phyloP scores from a whole-genome alignment of 2,329 filamentous ascomycete species.

The Dactylellina cionopaga region DNA sequence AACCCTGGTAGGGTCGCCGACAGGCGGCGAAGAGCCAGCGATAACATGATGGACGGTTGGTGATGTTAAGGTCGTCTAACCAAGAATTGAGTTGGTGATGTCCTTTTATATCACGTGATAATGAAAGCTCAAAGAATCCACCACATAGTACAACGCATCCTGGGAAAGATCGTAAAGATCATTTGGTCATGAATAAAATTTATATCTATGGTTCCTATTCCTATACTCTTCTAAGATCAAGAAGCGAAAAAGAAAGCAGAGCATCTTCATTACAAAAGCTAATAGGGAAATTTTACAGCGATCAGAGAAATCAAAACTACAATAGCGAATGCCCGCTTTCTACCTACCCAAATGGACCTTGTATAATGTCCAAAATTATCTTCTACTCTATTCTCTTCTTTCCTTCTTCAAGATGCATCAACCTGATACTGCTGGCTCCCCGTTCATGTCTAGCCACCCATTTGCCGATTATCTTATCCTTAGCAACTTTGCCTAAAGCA shows the following conservation, averaged over 20 bases:
- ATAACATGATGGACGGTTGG: slow-evolving; percentile 18
- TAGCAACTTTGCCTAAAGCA: slow-evolving; percentile 80
- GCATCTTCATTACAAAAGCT: not conserved
- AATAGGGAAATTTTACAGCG: not conserved
- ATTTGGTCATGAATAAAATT: not conserved
- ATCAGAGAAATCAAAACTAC: not conserved
- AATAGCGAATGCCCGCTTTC: slow-evolving; percentile 11
- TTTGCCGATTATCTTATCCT: slow-evolving; percentile 79
- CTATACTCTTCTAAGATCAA: not conserved
- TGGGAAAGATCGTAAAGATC: not conserved
- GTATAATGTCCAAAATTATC: not conserved
- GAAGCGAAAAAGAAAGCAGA: not conserved
- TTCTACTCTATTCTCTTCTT: slow-evolving; percentile 94
- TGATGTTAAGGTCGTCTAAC: no score
- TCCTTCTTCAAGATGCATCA: slow-evolving; percentile 75
- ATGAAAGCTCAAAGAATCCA: not conserved
- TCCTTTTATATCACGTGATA: slow-evolving; percentile 11
- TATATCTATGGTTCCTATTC: not conserved
- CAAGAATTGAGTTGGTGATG: not conserved
- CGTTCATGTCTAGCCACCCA: slow-evolving; percentile 72
- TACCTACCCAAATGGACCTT: not conserved
- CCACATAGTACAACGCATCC: not conserved
- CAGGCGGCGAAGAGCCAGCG: slow-evolving; percentile 26
- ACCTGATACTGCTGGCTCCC: slow-evolving; percentile 71
- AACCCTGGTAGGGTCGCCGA: slow-evolving; percentile 30